A percentile compares a stretch with the other conserved stretches of the same genome.
These are phyloP conservation scores for Magnolia kwangsiensis DNA, from an alignment of 164 flowering plant species.

Conservation along the genomic window DNA sequence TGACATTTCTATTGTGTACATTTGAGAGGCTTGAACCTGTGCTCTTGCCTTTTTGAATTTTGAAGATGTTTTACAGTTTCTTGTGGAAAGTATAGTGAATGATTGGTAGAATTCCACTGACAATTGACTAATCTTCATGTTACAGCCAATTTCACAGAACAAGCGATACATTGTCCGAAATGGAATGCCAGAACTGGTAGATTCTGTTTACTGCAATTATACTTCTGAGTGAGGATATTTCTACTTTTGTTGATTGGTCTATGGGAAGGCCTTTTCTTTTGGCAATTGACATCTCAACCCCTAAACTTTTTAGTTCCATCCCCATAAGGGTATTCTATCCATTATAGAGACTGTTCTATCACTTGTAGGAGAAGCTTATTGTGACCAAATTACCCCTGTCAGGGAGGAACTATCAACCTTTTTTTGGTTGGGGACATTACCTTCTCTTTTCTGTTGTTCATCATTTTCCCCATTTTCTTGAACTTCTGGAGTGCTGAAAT, in stretches of 20 bases:
- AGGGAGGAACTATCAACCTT: no score
- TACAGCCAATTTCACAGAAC: slow-evolving; percentile 83
- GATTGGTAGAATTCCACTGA: background rate
- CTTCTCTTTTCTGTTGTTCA: no score
- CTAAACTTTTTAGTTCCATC: background rate
- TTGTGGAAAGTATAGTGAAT: background rate
- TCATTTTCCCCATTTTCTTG: no score
- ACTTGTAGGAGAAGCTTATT: no score
- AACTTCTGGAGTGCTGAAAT: no score
- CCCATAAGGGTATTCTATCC: no score
- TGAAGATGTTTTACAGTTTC: background rate
- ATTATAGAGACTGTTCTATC: no score
- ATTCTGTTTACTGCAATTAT: slow-evolving; percentile 14
- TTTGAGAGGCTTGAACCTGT: background rate
- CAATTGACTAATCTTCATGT: slow-evolving; percentile 8
- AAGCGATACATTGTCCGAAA: slow-evolving; percentile 75
- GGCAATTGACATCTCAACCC: background rate
- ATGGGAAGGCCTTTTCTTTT: background rate
- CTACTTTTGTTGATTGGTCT: background rate
- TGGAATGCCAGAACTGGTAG: slow-evolving; percentile 77
- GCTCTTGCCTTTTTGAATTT: background rate
- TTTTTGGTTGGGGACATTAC: no score
- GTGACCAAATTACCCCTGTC: no score
- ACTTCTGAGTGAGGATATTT: background rate
- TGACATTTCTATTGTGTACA: background rate